These are phyloP conservation scores for Metarhizium sp. DNA, from an alignment of 2,329 filamentous ascomycete genomes.

Conservation along the genomic window DNA sequence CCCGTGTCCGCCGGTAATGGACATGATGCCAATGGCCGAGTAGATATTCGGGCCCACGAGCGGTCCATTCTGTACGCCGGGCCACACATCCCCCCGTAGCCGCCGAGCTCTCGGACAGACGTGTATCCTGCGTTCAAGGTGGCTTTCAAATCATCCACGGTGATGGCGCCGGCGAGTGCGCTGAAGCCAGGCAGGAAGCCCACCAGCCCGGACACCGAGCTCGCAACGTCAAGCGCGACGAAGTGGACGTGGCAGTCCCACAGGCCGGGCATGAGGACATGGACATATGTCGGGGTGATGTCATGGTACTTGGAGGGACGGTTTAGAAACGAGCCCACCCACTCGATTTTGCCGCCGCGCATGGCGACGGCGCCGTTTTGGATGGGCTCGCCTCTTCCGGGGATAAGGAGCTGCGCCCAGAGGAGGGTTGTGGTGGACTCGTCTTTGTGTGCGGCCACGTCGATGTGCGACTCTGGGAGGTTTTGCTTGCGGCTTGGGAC, in stretches of 20 bases:
- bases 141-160: conserved; percentile 22
- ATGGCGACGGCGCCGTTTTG: conserved; percentile 25
- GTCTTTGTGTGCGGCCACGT: conserved; percentile 2
- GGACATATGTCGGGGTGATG: conserved; percentile 25
- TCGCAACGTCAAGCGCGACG: conserved; percentile 19
- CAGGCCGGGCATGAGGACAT: conserved; percentile 39
- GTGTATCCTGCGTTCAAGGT: conserved; percentile 38
- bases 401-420: conserved; percentile 24
- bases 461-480: conserved; percentile 4
- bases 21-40: conserved; percentile 31
- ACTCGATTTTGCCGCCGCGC: conserved; percentile 25
- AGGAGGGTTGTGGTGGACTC: conserved; percentile 11
- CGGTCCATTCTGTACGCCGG: conserved; percentile 31
- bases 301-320: conserved; percentile 10
- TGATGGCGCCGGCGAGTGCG: conserved; percentile 9
- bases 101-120: conserved; percentile 38
- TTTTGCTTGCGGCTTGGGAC: conserved; percentile 5
- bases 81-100: conserved; percentile 33
- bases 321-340: conserved; percentile 20
- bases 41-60: conserved; percentile 40
- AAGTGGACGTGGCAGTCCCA: conserved; percentile 45
- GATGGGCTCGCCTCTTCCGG: conserved; percentile 25
- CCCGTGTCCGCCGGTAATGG: conserved; percentile 39
- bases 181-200: conserved; percentile 7
- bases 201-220: not conserved